Base-by-base conservation (phyloP, 2,329 filamentous ascomycete species). In the Alternaria postmessia region DNA sequence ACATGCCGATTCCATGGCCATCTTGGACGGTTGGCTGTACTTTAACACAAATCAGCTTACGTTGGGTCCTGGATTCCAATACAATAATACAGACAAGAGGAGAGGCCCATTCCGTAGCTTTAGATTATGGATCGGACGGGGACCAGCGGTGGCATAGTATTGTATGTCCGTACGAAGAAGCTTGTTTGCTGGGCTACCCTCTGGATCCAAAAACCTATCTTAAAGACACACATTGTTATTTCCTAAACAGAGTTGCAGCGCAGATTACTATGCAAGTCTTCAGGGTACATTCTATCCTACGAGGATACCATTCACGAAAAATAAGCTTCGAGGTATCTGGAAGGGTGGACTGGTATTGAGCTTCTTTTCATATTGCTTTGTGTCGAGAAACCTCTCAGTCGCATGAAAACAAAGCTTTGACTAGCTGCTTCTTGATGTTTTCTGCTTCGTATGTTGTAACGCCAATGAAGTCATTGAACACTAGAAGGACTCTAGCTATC, bases 21-120 rank as follows among this genome's bases (percentile, higher is more conserved):
- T 81, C 20, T 54, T 77, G 62, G 75, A 79, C 64, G 79, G 78
- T 1, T 81, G 75, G 72, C 58, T 82, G 54, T 81, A 81, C 42
- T 81, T 82, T 55, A 78, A 75, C 56, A 81, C 79, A 8, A 81
- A 81, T 54, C 80, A 81, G 60, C 67, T 81, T 43, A 71, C 72
- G 28, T 52, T 81, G 57, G 69, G 74, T 32, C 77, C 79, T 3
- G 56, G 46, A 5, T 69, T 75, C 53, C 78, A 80, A 66, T 81
- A 81, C 62, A 72, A 74, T 18, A 81, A 81, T 52, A 68, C 71
- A 2, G 79, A 81, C 59, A 72, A 69, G 32, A 70, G 79, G 24
- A 71, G 64, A 41, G 77, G 78, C 1, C 78, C 78, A 0, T 81
- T 80, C 51, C 62, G 76, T 48, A 76, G 72, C 30, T 80, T 74